Base-by-base conservation (phyloP, 257 asterid species). In the Gentiana dahurica region DNA sequence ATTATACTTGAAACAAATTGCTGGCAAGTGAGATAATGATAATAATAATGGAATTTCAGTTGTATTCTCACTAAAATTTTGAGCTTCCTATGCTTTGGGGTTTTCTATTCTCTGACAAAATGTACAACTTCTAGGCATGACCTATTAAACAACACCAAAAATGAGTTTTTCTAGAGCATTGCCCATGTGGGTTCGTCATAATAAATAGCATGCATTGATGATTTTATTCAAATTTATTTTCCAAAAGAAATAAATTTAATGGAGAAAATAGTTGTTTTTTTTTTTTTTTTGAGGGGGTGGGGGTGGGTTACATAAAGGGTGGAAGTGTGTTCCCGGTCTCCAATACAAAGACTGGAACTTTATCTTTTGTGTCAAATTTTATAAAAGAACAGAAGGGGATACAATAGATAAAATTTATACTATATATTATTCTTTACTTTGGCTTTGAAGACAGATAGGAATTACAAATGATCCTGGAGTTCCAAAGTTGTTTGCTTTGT, bases 341-440 rank as follows among this genome's bases (percentile, higher is more conserved):
- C 93, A 64, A 80, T 80, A 82, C 96, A 84, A 76, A 75, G 85
- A 78, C 84, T 77, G 69, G 53, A 75, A 70, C 77, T 84, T 75
- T 69, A 71, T 60, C 82, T 80, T 81, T 54, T 59, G 64, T 72
- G 69, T 68, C 65, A 77, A 76, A 45, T 66, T 65, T 58, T 63
- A 66, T 51, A 34, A 63, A 48, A 53, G 35, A 64, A 41, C 5
- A 5, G 33, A 41, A 41, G 9, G 2, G 9, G 5, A 41, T 41
- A 41, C 9, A 41, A 41, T 41, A 41, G 5, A 5, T 0, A 10
- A 36, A 52, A 33, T 49, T 50, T 52, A 13, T 15, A 32, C 38
- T 51, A 71, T 76, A 46, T 76, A 72, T 69, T 78, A 71, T 79
- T 79, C 76, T 69, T 82, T 72, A 53, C 81, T 75, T 78, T 57